phyloP scores from a whole-genome alignment of 139 green algal species.

The Micractinium conductrix region DNA sequence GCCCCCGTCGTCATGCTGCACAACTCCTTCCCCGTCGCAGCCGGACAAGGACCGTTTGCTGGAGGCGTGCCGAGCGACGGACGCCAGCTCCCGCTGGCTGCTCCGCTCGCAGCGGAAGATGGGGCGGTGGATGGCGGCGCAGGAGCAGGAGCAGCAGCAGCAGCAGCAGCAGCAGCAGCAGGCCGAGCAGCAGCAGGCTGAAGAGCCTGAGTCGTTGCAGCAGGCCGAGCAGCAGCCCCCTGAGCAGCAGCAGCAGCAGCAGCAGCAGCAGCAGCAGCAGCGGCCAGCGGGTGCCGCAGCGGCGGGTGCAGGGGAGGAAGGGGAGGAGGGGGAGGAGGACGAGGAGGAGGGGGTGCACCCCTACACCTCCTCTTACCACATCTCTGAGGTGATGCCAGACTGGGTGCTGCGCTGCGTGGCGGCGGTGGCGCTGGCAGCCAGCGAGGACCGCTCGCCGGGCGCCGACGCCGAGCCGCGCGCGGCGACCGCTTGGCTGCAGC shows the following conservation, averaged over 20 bases:
- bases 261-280: neutral
- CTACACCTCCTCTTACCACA: neutral
- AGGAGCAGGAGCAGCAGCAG: too few relatives aligned
- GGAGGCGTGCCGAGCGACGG: too few relatives aligned
- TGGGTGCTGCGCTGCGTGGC: neutral
- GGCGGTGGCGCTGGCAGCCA: neutral
- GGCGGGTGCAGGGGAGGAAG: neutral
- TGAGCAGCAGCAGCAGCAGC: neutral
- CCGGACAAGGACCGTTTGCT: too few relatives aligned
- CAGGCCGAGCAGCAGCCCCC: too few relatives aligned
- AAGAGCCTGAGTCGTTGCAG: too few relatives aligned
- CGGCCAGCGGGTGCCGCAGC: neutral
- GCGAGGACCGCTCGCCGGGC: neutral
- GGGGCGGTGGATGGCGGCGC: too few relatives aligned
- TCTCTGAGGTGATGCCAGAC: neutral
- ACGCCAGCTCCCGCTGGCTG: too few relatives aligned
- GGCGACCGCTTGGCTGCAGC: neutral
- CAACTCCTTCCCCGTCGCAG: too few relatives aligned
- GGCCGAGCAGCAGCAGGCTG: too few relatives aligned
- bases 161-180: too few relatives aligned
- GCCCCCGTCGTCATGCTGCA: too few relatives aligned
- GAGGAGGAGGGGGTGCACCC: neutral
- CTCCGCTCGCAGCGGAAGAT: too few relatives aligned
- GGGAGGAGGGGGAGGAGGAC: neutral
- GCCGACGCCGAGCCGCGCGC: neutral